phyloP scores from a whole-genome alignment of 805 yeast species.

The Hanseniaspora pseudoguilliermondii region DNA sequence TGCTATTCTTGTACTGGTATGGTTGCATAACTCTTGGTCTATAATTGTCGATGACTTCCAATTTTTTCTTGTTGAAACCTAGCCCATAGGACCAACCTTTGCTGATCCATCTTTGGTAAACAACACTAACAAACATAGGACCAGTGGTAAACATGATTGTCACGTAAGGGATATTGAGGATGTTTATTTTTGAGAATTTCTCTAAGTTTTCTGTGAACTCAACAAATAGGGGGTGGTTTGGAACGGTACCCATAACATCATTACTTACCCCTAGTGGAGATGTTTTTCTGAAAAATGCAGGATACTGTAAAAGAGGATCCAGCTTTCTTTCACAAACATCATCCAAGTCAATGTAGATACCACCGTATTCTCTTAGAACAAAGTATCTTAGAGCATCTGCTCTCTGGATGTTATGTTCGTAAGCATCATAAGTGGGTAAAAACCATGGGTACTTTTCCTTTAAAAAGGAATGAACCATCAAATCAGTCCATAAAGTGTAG shows the following conservation, averaged over 20 bases:
- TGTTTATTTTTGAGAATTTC: constrained; percentile 58
- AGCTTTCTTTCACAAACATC: constrained; percentile 71
- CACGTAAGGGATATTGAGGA: constrained; percentile 55
- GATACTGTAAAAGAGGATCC: constrained; percentile 68
- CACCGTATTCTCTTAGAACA: constrained; percentile 72
- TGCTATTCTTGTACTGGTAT: constrained; percentile 50
- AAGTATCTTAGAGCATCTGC: constrained; percentile 89
- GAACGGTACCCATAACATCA: constrained; percentile 84
- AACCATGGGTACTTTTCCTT: constrained; percentile 79
- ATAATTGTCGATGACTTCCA: constrained; percentile 50
- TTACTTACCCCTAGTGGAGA: constrained; percentile 84
- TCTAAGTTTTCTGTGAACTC: constrained; percentile 54
- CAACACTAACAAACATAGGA: constrained; percentile 70
- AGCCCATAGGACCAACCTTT: constrained; percentile 29
- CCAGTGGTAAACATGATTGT: constrained; percentile 93
- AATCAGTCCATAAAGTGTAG: constrained; percentile 85
- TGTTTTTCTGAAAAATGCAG: constrained; percentile 80
- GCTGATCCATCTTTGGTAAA: constrained; percentile 79
- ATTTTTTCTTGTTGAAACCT: constrained; percentile 5
- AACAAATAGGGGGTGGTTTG: constrained; percentile 71
- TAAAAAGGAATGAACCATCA: constrained; percentile 65
- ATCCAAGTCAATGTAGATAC: constrained; percentile 79
- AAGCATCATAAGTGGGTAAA: constrained; percentile 59
- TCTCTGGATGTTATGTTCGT: constrained; percentile 70
- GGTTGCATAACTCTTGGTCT: constrained; percentile 62